Conservation (phyloP, 2,329 filamentous ascomycete species). For the Dendrostoma leiphaemia region DNA sequence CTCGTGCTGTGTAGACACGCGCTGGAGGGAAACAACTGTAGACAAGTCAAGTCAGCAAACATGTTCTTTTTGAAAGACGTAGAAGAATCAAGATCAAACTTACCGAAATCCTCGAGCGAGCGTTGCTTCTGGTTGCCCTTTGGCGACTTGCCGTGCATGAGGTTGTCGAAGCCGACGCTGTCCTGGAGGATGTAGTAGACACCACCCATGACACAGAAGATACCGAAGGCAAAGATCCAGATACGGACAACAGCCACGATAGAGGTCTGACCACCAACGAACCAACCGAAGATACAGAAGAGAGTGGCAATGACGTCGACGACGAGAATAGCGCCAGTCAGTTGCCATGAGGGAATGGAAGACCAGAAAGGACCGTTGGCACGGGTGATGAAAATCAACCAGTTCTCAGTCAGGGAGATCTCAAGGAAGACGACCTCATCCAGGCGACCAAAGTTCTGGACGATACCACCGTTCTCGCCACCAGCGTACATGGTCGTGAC, state of each 20-base stretch:
- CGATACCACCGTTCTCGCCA: constrained; percentile 73
- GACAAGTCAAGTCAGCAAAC: constrained; percentile 47
- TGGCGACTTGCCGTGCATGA: constrained; percentile 86
- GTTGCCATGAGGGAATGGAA: constrained; percentile 82
- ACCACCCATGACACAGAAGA: constrained; percentile 71
- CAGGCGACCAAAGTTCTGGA: constrained; percentile 81
- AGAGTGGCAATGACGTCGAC: constrained; percentile 83
- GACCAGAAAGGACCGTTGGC: constrained; percentile 92
- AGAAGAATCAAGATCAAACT: constrained; percentile 36
- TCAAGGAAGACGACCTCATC: constrained; percentile 86
- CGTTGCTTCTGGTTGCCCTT: constrained; percentile 82
- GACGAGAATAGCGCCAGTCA: constrained; percentile 71
- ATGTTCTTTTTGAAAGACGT: not conserved
- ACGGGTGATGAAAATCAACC: constrained; percentile 95
- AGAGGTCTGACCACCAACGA: constrained; percentile 66
- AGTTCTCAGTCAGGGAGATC: constrained; percentile 89
- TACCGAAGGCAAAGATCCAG: constrained; percentile 88
- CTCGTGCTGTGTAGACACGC: constrained; percentile 89
- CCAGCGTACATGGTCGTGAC: constrained; percentile 78
- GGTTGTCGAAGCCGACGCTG: constrained; percentile 79
- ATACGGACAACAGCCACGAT: constrained; percentile 85
- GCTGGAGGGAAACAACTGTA: constrained; percentile 81
- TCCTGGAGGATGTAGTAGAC: constrained; percentile 79
- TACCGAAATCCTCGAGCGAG: constrained; percentile 86
- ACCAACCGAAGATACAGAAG: constrained; percentile 85